Base-by-base conservation (phyloP, 805 yeast genomes). In the Nakazawaea wyomingensis region DNA sequence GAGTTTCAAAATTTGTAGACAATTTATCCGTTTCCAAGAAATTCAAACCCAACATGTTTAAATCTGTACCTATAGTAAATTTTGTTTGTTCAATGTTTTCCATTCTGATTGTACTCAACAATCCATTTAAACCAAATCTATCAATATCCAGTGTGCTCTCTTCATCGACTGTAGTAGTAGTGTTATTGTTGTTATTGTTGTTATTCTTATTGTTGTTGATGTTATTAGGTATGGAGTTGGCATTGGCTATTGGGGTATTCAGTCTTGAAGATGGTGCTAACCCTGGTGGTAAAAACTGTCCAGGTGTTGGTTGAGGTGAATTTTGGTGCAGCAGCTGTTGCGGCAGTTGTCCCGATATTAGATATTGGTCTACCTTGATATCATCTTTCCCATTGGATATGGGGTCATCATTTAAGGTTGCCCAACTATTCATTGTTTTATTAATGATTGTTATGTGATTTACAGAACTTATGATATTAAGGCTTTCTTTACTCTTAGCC, bases 1-100 rank as follows among this genome's bases (percentile, higher is more conserved):
- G 99, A 3, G 96, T 85, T 19, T 95, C 82, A 55, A 91, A 79
- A 6, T 81, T 78, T 50, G 74, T 68, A 22, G 85, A 71, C 27
- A 85, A 60, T 43, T 73, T 69, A 17, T 59, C 63, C 36, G 54
- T 47, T 24, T 55, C 54, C 3, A 67, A 57, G 50, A 85, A 62
- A 51, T 82, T 81, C 33, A 85, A 63, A 1, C 91, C 93, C 27
- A 82, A 59, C 54, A 78, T 73, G 44, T 74, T 76, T 35, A 86
- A 63, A 55, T 88, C 95, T 21, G 80, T 79, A 8, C 96, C 96
- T 44, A 84, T 68, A 5, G 90, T 84, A 39, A 83, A 76, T 17
- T 78, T 71, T 9, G 79, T 74, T 46, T 78, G 74, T 46, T 83
- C 91, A 28, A 61, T 70, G 46, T 75, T 73, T 41, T 81, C 86